These are phyloP conservation scores for Clitopilus hobsonii DNA, from an alignment of 768 basidiomycete genomes.

Conservation along the genomic window DNA sequence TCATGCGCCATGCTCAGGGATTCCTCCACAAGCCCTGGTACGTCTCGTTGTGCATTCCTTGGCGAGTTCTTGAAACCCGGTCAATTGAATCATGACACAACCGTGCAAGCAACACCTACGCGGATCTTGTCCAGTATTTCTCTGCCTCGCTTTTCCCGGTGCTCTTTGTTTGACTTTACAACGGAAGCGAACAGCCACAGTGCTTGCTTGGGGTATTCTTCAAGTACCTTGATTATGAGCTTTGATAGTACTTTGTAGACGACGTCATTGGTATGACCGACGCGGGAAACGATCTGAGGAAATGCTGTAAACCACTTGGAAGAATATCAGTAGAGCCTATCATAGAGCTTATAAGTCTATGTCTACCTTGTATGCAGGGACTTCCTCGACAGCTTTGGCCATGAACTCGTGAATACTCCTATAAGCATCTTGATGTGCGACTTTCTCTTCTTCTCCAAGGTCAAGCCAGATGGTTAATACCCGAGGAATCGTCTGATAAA, in stretches of 20 bases:
- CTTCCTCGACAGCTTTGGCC: conserved; percentile 45
- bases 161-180: conserved; percentile 72
- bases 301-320: conserved; percentile 94
- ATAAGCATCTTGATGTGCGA: conserved; percentile 33
- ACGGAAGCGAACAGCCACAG: conserved; percentile 92
- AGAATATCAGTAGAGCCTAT: conserved; percentile 2
- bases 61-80: conserved; percentile 51
- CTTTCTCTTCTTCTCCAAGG: conserved; percentile 57
- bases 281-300: conserved; percentile 93
- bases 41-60: conserved; percentile 29
- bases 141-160: conserved; percentile 56
- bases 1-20: conserved; percentile 63
- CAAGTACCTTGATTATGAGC: conserved; percentile 72
- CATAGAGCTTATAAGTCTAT: conserved; percentile 8
- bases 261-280: conserved; percentile 64
- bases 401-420: conserved; percentile 55
- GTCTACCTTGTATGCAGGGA: conserved; percentile 84
- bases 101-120: conserved; percentile 45
- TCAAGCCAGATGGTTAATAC: conserved; percentile 95
- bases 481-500: conserved; percentile 93
- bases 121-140: conserved; percentile 52
- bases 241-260: conserved; percentile 57
- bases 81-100: no score
- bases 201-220: conserved; percentile 83
- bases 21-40: conserved; percentile 48